Evolutionary conservation across 768 basidiomycete genomes (phyloP).

Genomic region (Lentinula guzmanii): DNA sequence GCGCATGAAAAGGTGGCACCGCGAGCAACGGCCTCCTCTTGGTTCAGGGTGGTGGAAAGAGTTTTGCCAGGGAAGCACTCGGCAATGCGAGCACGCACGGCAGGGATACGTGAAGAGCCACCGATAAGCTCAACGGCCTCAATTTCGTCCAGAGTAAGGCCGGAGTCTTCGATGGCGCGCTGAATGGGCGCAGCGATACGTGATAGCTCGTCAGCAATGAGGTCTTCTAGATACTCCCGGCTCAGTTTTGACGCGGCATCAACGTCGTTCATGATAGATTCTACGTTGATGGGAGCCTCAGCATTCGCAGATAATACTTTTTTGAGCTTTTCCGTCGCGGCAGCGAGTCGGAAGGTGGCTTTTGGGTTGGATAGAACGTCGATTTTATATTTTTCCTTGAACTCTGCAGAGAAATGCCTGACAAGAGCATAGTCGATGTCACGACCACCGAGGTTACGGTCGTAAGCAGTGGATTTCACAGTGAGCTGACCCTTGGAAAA

Average conservation of each 20-base stretch:
- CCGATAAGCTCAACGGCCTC: slow-evolving; percentile 91
- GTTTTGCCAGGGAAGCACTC: slow-evolving; percentile 74
- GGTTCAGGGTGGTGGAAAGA: slow-evolving; percentile 93
- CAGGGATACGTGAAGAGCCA: slow-evolving; percentile 88
- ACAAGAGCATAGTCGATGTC: slow-evolving; percentile 94
- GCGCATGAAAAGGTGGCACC: slow-evolving; percentile 97
- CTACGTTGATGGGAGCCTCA: slow-evolving; percentile 86
- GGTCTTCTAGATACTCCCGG: slow-evolving; percentile 76
- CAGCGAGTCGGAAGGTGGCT: slow-evolving; percentile 84
- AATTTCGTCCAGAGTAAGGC: slow-evolving; percentile 77
- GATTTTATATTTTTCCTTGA: slow-evolving; percentile 97
- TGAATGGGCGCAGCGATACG: slow-evolving; percentile 73
- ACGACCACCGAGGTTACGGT: slow-evolving; percentile 91
- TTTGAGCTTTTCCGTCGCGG: slow-evolving; percentile 91
- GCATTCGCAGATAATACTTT: slow-evolving; percentile 93
- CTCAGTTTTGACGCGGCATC: slow-evolving; percentile 84
- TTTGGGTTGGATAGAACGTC: slow-evolving; percentile 90
- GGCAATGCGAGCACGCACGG: slow-evolving; percentile 85
- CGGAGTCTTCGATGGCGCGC: slow-evolving; percentile 75
- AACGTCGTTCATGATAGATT: slow-evolving; percentile 94
- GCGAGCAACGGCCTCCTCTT: slow-evolving; percentile 94
- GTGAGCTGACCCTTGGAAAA: slow-evolving; percentile 91
- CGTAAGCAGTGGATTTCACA: slow-evolving; percentile 86
- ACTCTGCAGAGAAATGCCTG: slow-evolving; percentile 83
- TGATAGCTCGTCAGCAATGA: slow-evolving; percentile 71